Evolutionary conservation across 164 flowering plant species (phyloP), one percentile per base, ranked within the genome.

Genomic region (Brasenia schreberi): DNA sequence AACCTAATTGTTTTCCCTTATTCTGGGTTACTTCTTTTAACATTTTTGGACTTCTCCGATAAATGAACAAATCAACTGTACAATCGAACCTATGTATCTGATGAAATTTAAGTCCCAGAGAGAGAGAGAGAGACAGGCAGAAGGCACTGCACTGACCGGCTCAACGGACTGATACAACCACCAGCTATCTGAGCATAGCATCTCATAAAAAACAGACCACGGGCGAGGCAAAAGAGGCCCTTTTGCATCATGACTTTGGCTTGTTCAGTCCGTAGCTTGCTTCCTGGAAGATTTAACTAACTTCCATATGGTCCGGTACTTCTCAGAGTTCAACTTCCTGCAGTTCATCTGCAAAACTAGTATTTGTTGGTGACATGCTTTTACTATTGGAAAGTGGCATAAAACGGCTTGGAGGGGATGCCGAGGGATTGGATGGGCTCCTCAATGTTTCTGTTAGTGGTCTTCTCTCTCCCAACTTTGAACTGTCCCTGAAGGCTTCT

Each of bases 281-380:
- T 14, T 49, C 12, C 56, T 49, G 9, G 16, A 49, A 14, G 16
- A 49, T 9, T 9, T 0, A 49, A 44, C 10, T 6, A 44, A 0
- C 16, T 49, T 2, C 4, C 10, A 9, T 14, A 49, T 0, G 56
- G 39, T 33, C 56, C 0, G 16, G 56, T 7, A 19, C 19, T 62
- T 62, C 62, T 85, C 80, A 85, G 43, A 87, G 93, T 64, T 86
- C 89, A 61, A 90, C 94, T 68, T 87, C 90, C 4, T 86, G 90
- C 33, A 88, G 85, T 11, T 90, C 90, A 64, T 85, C 90, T 18
- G 81, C 80, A 69, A 76, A 72, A 71, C 80, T 78, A 61, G 6
- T 33, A 27, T 81, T 72, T 68, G 62, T 78, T 42, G 16, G 44
- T 4, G 72, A 77, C 63, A 71, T 64, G 59, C 44, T 77, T 42